Base-by-base conservation (phyloP, 2,329 filamentous ascomycete genomes). In the Chaetomiaceae sp. region DNA sequence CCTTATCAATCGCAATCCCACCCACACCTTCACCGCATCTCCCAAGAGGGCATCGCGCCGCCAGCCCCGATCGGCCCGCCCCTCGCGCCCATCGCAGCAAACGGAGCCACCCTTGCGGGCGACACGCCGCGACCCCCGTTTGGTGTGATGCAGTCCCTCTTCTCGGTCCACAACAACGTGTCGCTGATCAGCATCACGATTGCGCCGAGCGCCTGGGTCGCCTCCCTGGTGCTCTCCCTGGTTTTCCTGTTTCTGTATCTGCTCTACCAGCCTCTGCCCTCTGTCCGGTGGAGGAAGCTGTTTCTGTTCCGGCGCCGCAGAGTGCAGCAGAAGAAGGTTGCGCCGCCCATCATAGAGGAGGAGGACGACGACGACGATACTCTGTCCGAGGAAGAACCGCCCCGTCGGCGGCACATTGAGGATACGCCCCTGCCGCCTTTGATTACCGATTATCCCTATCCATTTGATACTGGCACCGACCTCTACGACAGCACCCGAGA, bases 161-260 rank as follows among this genome's bases (percentile, higher is more conserved):
- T 84, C 61, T 79, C 79, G 49, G 76, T 83, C 60, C 80, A 82
- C 70, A 83, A 80, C 69, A 78, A 82, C 75, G 74, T 83, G 66
- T 80, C 79, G 54, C 74, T 84, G 61, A 66, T 84, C 66, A 83
- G 75, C 69, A 72, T 84, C 64, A 77, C 72, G 63, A 76, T 83
- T 66, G 78, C 80, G 37, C 80, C 81, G 22, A 78, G 77, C 66
- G 80, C 79, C 53, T 83, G 78, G 65, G 70, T 83, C 61, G 77
- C 77, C 55, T 73, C 75, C 25, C 64, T 82, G 56, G 68, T 72
- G 53, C 62, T 83, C 27, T 64, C 72, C 46, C 70, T 82, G 60
- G 70, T 76, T 65, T 80, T 82, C 62, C 59, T 79, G 57, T 74
- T 73, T 53, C 63, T 80, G 47, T 82, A 79, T 62, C 64, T 78